A percentile compares a stretch with the other conserved stretches of the same genome.
Evolutionary conservation across 306 rosid genomes (phyloP).

Genomic region (Myrica gale): DNA sequence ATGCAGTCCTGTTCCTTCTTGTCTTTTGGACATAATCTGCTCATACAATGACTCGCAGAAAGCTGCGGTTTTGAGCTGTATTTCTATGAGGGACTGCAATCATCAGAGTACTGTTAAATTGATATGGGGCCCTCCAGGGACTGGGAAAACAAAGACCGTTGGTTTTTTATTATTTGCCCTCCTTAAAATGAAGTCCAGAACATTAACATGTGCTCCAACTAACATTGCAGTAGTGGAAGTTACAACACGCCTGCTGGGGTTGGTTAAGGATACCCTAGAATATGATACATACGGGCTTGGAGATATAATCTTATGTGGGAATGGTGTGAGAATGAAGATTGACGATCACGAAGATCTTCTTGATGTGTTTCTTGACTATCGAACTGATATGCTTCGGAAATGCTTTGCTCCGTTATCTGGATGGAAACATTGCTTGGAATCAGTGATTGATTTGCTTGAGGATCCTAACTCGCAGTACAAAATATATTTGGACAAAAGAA

Average conservation of each 20-base stretch:
- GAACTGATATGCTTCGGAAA: conserved; percentile 9
- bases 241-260: conserved; percentile 6
- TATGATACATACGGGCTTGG: conserved; percentile 30
- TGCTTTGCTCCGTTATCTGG: conserved; percentile 4
- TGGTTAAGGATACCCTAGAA: conserved; percentile 3
- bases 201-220: conserved; percentile 34
- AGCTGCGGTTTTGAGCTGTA: conserved; percentile 18
- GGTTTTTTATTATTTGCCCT: conserved; percentile 12
- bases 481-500: not conserved
- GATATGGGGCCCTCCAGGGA: conserved; percentile 42
- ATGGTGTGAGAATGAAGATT: conserved; percentile 26
- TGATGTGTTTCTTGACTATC: conserved; percentile 30
- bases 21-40: not conserved
- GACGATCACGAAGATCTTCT: conserved; percentile 18
- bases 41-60: conserved; percentile 15
- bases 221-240: conserved; percentile 26
- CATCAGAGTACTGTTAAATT: conserved; percentile 24
- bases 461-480: conserved; percentile 22
- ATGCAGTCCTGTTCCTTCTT: not conserved
- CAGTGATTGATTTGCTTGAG: conserved; percentile 31
- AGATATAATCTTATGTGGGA: conserved; percentile 39
- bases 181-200: conserved; percentile 20
- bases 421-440: conserved; percentile 23
- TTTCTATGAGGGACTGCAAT: conserved; percentile 2
- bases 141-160: conserved; percentile 25